Base-by-base conservation (phyloP, 129 eudicot species). In the Flaveria robusta region DNA sequence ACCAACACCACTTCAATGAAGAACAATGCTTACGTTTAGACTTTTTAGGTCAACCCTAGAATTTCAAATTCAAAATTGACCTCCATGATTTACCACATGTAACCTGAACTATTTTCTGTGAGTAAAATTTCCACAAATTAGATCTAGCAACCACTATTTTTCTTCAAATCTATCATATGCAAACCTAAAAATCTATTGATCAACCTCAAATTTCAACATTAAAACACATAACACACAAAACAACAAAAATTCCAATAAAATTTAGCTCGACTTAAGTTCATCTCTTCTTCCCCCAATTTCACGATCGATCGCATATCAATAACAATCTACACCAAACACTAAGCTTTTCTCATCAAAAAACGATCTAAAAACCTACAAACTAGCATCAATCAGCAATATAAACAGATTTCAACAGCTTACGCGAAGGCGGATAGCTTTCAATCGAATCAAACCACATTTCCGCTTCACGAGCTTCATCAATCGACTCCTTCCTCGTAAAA, bases 351-450 rank as follows among this genome's bases (percentile, higher is more conserved):
- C 8, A 34, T 5, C 39, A 26, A 15, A 5, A 77, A 43, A 42
- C 39, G 69, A 34, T 50, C 27, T 45, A 59, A 64, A 43, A 51
- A 27, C 34, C 16, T n/a, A 67, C 22, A 39, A 46, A 9, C 1
- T 20, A 63, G 7, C 23, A 11, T 68, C 24, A 58, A 68, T 26
- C 31, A 58, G 46, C 63, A 77, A 77, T 59, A 39, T 71, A 46
- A 12, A 70, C 76, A 78, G 26, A 72, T 51, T 64, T 52, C 66
- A 80, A 80, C 64, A 43, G 69, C 84, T 90, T 86, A 93, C 98
- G 97, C 42, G 98, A 93, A 79, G 96, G 98, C 10, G 98, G 97
- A 78, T 87, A 88, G 70, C 83, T 88, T 66, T 52, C 79, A 49
- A 83, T 83, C 29, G 93, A 79, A 20, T 82, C 79, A 79, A 93